Percentiles rank a stretch among this genome's conserved stretches.
Conservation (phyloP, 495 filamentous ascomycete species). For the Darksidea phi region DNA sequence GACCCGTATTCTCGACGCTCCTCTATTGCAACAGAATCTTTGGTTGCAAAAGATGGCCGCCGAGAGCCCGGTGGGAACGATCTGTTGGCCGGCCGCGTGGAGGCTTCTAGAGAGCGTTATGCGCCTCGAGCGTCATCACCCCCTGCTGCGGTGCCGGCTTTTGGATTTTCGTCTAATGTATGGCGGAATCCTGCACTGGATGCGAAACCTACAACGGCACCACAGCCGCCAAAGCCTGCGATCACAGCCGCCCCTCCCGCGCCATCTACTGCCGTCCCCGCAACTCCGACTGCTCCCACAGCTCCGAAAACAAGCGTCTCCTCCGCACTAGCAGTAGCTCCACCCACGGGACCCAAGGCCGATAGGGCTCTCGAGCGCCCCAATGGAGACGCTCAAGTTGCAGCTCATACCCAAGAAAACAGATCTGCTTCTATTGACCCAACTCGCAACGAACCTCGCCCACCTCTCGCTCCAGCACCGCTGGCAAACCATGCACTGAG, state of each 20-base stretch:
- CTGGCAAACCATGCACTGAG: background rate
- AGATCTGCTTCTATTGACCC: conserved; percentile 7
- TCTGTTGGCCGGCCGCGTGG: conserved; percentile 41
- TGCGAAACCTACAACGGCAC: conserved; percentile 37
- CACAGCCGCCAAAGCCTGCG: conserved; percentile 14
- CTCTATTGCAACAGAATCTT: conserved; percentile 26
- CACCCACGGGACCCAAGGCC: conserved; percentile 42
- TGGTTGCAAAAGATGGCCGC: conserved; percentile 41
- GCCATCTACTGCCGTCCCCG: background rate
- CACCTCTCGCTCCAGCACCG: conserved; percentile 5
- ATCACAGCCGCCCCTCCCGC: background rate
- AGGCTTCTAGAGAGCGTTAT: conserved; percentile 46
- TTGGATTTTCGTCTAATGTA: conserved; percentile 56
- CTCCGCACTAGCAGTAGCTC: conserved; percentile 23
- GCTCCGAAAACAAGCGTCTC: conserved; percentile 13
- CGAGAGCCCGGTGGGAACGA: conserved; percentile 50
- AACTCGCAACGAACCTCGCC: conserved; percentile 13
- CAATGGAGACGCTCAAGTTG: background rate
- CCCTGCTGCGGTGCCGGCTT: conserved; percentile 62
- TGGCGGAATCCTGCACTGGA: conserved; percentile 39
- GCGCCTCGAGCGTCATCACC: conserved; percentile 53
- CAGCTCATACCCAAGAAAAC: conserved; percentile 13
- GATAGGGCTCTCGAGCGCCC: conserved; percentile 28
- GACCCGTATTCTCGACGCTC: conserved; percentile 32
- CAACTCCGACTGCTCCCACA: conserved; percentile 4